A percentile compares a stretch with the other conserved stretches of the same genome.
phyloP scores from a whole-genome alignment of 768 basidiomycete species.

The Rhizopogon vesiculosus region DNA sequence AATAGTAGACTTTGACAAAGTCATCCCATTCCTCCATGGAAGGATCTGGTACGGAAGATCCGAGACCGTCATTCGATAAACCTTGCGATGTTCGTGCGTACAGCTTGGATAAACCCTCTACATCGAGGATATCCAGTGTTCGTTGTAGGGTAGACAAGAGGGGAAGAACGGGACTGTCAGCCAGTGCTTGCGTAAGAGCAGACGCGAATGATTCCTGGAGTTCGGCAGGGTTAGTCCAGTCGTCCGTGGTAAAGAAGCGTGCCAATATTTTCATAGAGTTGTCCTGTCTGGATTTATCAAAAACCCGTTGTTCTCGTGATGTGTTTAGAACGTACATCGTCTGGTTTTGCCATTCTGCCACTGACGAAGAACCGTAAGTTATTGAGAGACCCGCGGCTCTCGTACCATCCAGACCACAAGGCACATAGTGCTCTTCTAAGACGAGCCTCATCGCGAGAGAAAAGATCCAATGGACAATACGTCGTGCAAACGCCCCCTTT shows the following conservation, averaged over 20 bases:
- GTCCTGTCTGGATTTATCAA: background rate
- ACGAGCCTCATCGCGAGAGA: conserved; percentile 62
- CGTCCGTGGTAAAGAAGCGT: conserved; percentile 10
- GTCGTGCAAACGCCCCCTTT: conserved; percentile 27
- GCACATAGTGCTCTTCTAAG: conserved; percentile 57
- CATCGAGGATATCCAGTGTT: conserved; percentile 76
- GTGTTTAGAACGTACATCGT: conserved; percentile 41
- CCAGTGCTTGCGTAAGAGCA: conserved; percentile 43
- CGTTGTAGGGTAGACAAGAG: conserved; percentile 62
- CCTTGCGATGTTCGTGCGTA: conserved; percentile 16
- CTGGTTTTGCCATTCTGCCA: conserved; percentile 56
- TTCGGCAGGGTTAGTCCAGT: conserved; percentile 10
- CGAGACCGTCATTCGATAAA: conserved; percentile 14
- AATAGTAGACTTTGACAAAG: conserved; percentile 54
- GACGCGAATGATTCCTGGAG: conserved; percentile 50
- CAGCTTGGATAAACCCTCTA: conserved; percentile 68
- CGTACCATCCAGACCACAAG: conserved; percentile 73
- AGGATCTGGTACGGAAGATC: conserved; percentile 42
- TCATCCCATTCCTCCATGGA: conserved; percentile 57
- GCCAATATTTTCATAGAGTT: background rate
- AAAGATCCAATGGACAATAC: conserved; percentile 93
- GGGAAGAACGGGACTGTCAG: conserved; percentile 46
- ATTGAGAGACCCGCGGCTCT: conserved; percentile 62
- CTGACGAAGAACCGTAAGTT: conserved; percentile 78
- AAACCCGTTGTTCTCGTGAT: background rate